Evolutionary conservation across 1,284 basidiomycete genomes (phyloP), one percentile per base, ranked within the genome.

Genomic region (Phenoliferia sp.): DNA sequence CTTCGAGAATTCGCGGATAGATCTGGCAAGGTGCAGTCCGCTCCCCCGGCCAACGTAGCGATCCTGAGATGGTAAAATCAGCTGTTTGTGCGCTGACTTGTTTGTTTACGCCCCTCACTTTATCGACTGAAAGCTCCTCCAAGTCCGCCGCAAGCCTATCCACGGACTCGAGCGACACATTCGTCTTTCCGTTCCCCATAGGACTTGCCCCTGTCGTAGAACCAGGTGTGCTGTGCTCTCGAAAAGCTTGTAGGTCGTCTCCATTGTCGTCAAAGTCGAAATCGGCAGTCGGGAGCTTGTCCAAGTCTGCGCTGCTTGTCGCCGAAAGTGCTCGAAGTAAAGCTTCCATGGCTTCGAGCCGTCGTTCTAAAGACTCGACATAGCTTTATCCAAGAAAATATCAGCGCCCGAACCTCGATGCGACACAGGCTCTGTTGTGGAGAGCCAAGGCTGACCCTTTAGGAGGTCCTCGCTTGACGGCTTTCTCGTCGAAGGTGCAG

Each of bases 271-370:
- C 32, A 62, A 65, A 3, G 7, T 36, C 7, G 62, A n/a, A n/a
- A n/a, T 48, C 9, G 58, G 9, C 33, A 22, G 52, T 35, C 3
- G 12, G 55, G 28, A 22, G 12, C 28, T 52, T 6, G 9, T 36
- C 36, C 34, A 59, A 1, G 19, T 36, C 26, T 17, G 58, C 17
- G 34, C 17, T 28, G 16, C 15, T 22, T 36, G 58, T 59, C 12
- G 19, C 32, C 17, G 56, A 58, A 16, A 44, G 22, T 17, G 58
- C 28, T n/a, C 28, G 15, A 34, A 44, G 16, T 3, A 90, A 81
- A n/a, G 81, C 83, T 75, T 92, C 89, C 80, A 91, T 83, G 71
- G 87, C 86, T 66, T 86, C 85, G 19, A 90, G 80, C 12, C 89
- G 82, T 68, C 82, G 86, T 77, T 92, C 89, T 10, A 92, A 79